A percentile compares a stretch with the other conserved stretches of the same genome.
Evolutionary conservation across 768 basidiomycete genomes (phyloP).

Genomic region (Russula vinacea): DNA sequence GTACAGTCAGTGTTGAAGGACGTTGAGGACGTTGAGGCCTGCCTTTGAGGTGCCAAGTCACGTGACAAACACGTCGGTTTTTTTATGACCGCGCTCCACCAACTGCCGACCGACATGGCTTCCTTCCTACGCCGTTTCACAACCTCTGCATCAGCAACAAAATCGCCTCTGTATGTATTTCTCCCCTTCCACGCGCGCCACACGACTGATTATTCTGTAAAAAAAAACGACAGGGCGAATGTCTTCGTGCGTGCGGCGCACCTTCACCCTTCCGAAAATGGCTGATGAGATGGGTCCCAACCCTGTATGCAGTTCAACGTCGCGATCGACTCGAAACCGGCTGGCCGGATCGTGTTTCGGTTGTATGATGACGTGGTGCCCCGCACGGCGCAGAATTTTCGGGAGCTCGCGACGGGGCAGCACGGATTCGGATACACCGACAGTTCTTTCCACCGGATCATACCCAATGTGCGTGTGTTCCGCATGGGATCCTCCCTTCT

Average conservation of each 20-base stretch:
- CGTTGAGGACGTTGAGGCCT: too few species aligned
- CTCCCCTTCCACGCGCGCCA: not conserved
- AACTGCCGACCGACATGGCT: too few species aligned
- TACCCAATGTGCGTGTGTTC: slow-evolving; percentile 39
- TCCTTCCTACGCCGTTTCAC: slow-evolving; percentile 32
- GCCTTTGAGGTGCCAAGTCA: too few species aligned
- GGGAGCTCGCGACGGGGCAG: slow-evolving; percentile 67
- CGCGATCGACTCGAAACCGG: slow-evolving; percentile 54
- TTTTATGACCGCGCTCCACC: too few species aligned
- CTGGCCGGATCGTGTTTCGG: slow-evolving; percentile 77
- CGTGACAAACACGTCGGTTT: too few species aligned
- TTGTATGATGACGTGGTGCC: slow-evolving; percentile 83
- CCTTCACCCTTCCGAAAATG: too few species aligned
- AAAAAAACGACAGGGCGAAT: slow-evolving; percentile 32
- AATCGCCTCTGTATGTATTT: slow-evolving; percentile 22
- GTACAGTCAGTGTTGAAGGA: too few species aligned
- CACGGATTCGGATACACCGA: slow-evolving; percentile 70
- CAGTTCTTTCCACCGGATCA: slow-evolving; percentile 62
- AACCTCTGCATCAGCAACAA: slow-evolving; percentile 28
- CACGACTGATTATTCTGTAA: not conserved
- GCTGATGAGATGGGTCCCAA: not conserved
- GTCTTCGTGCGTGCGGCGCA: too few species aligned
- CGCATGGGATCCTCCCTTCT: too few species aligned
- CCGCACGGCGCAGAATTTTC: slow-evolving; percentile 76
- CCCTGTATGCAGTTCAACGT: slow-evolving; percentile 53